These are phyloP conservation scores for Rhizopus stolonifer DNA, from an alignment of 371 early-diverging fungal genomes.

Conservation along the genomic window DNA sequence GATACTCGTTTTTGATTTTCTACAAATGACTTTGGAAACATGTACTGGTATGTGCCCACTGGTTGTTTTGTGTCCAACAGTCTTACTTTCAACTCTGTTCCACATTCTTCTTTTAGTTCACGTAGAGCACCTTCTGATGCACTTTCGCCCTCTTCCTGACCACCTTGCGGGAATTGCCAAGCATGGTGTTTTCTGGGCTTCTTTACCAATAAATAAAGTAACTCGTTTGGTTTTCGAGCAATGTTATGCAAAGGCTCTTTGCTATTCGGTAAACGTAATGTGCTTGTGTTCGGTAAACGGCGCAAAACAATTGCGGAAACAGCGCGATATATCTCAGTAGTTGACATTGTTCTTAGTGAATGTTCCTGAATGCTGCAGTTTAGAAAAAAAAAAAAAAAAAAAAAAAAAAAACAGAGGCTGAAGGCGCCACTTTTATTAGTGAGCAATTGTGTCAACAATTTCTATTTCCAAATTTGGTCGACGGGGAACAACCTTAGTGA, in stretches of 20 bases:
- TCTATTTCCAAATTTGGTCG: too few species aligned
- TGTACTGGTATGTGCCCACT: conserved; percentile 62
- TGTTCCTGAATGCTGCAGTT: conserved; percentile 1
- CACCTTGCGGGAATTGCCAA: conserved; percentile 81
- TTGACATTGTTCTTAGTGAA: background rate
- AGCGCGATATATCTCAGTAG: conserved; percentile 16
- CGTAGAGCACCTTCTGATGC: conserved; percentile 73
- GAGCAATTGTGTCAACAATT: too few species aligned
- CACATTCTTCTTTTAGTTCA: conserved; percentile 69
- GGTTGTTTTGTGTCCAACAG: conserved; percentile 70
- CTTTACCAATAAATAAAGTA: conserved; percentile 75
- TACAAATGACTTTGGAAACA: conserved; percentile 39
- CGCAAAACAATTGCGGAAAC: conserved; percentile 21
- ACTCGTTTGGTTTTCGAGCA: conserved; percentile 11
- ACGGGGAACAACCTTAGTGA: too few species aligned
- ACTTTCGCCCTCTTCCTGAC: conserved; percentile 54
- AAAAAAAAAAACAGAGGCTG: background rate
- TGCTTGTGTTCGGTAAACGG: conserved; percentile 4
- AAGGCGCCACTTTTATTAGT: too few species aligned
- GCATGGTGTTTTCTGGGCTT: conserved; percentile 53
- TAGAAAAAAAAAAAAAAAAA: background rate
- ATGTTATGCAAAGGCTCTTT: conserved; percentile 6
- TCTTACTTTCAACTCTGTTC: conserved; percentile 67
- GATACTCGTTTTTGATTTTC: conserved; percentile 12
- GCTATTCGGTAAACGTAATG: background rate